Base-by-base conservation (phyloP, 805 yeast genomes). In the Candida hungchunana region DNA sequence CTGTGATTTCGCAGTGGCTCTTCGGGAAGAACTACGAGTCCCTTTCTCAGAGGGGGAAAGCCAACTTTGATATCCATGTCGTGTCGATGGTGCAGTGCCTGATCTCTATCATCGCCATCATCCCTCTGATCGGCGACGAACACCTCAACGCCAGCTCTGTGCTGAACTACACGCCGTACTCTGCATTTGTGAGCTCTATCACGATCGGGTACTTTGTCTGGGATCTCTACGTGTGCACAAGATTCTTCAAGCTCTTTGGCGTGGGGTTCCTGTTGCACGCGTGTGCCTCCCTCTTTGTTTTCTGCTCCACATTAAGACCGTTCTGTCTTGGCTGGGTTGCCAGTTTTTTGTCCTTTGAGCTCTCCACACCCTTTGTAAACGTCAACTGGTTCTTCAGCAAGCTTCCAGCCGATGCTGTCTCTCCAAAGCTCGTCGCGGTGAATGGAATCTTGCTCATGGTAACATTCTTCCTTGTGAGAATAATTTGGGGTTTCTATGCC, bases 341-440 rank as follows among this genome's bases (percentile, higher is more conserved):
- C 1, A 77, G 80, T 15, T 93, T 89, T 57, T 68, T 93, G 50
- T 57, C 84, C 32, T 93, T 83, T 60, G 98, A 93, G 62, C 71
- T 84, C 26, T 82, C 95, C 31, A 85, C 97, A 2, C 97, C 97
- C 7, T 93, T 93, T 62, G 96, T 93, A 43, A 94, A 93, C 60
- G 58, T 85, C 55, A 86, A 93, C 59, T 93, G 97, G 96, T 89
- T 82, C 59, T 79, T 87, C 22, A 71, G 82, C 21, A 80, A 84
- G 50, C 66, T 88, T 13, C 93, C 95, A 1, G 69, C 69, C 1
- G 84, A 82, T 4, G 59, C 76, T 4, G 67, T 86, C 34, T 78
- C 83, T 27, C 67, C 66, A 17, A 66, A 53, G 44, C 37, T 75
- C 9, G 73, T 77, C 34, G 54, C 74, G 12, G 49, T 80, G 47